Evolutionary conservation across 768 basidiomycete genomes (phyloP).

Genomic region (Albatrellus ellisii): DNA sequence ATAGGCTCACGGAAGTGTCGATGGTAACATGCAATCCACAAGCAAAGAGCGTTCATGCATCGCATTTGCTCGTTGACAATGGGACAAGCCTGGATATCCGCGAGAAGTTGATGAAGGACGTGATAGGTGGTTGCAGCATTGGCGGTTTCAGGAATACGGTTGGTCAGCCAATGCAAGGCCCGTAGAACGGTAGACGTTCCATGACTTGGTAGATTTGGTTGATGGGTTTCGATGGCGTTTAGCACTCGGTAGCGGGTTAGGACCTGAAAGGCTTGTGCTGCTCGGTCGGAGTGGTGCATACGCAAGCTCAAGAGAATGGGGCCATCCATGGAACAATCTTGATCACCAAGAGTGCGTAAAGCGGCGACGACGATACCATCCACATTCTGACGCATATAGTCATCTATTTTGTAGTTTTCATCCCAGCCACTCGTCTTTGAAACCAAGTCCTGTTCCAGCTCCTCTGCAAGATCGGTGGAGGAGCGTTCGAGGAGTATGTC

Average conservation of each 20-base stretch:
- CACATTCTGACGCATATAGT: slow-evolving; percentile 28
- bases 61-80: slow-evolving; percentile 80
- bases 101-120: slow-evolving; percentile 59
- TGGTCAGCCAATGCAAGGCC: slow-evolving; percentile 48
- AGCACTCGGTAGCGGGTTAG: slow-evolving; percentile 39
- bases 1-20: slow-evolving; percentile 41
- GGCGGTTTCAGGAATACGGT: slow-evolving; percentile 27
- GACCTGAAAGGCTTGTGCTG: slow-evolving; percentile 31
- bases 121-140: slow-evolving; percentile 61
- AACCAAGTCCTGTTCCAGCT: slow-evolving; percentile 25
- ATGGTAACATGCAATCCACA: slow-evolving; percentile 57
- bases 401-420: slow-evolving; percentile 21
- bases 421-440: slow-evolving; percentile 20
- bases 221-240: slow-evolving; percentile 38
- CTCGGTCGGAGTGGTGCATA: slow-evolving; percentile 22
- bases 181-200: slow-evolving; percentile 34
- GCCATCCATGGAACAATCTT: slow-evolving; percentile 42
- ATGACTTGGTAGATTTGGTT: slow-evolving; percentile 55
- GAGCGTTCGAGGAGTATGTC: slow-evolving; percentile 16
- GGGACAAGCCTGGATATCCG: slow-evolving; percentile 47
- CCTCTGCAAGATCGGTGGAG: slow-evolving; percentile 14
- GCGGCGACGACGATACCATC: slow-evolving; percentile 48
- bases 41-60: slow-evolving; percentile 52
- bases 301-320: slow-evolving; percentile 35
- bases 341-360: slow-evolving; percentile 52